Base-by-base conservation (phyloP, 2,329 filamentous ascomycete species). In the Beauveria caledonica region DNA sequence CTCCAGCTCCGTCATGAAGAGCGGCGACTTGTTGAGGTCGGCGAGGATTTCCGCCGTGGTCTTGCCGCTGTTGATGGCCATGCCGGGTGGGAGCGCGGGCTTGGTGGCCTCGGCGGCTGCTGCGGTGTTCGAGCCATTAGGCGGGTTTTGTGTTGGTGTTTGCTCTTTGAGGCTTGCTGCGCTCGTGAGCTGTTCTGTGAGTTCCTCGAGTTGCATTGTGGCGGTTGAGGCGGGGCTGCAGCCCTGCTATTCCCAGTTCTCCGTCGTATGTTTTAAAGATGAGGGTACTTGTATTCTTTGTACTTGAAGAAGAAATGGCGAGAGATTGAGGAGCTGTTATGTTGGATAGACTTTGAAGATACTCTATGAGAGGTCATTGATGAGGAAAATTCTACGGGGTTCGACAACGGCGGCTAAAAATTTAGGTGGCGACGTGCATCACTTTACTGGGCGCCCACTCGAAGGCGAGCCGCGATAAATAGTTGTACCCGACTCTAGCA, bases 1-100 rank as follows among this genome's bases (percentile, higher is more conserved):
- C 65, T 95, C 89, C 67, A 97, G 80, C 66, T 90, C 87, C 33
- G 92, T 97, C 94, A 99, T 99, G 80, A 99, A 99, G 42, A 99
- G 82, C 7, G 94, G 94, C 36, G 79, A 82, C 70, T 79, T 78
- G 71, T 84, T 83, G 46, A 86, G 73, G 53, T 85, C 82, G 10
- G 78, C 78, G 60, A 80, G 71, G 39, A 85, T 78, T 66, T 85
- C 81, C 42, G 83, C 81, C 3, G 80, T 73, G 5, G 81, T 79
- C 72, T 79, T 81, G 66, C 76, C 68, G 25, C 68, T 68, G 61
- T 69, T 69, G 64, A 72, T 65, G 23, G 74, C 73, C 59, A 76
- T 71, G 3, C 69, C 74, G 0, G 80, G 79, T 3, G 81, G 78
- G 25, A 83, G 76, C 57, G 74, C 72, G 0, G 80, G 79, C 52